Evolutionary conservation across 139 green algal genomes (phyloP), one percentile per base, ranked within the genome.

Genomic region (Chlorella ohadii): DNA sequence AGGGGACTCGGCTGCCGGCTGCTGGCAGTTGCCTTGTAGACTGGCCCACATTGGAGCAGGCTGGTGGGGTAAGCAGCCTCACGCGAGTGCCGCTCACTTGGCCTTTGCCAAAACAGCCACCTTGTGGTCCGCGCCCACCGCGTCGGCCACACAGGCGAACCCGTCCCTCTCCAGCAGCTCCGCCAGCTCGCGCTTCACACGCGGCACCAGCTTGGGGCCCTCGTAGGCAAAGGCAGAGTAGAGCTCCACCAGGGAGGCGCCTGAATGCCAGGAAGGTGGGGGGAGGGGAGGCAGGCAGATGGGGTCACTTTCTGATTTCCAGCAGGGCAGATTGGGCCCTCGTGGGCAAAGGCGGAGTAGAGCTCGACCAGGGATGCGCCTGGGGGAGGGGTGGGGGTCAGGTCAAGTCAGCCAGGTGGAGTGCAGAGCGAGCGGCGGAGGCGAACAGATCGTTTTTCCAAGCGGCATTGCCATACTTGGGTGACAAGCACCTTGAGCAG

Each of bases 191-290:
- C 80, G 85, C 86, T 99, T 99, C 34, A 99, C 92, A 1, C 84
- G 76, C 0, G 95, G 97, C 33, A 99, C 88, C 1, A 98, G 44
- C 23, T 86, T 89, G 11, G 97, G 95, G 0, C 97, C 97, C 51
- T 96, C 92, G 86, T 98, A 99, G 2, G 91, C 94, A 51, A 99
- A 85, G 11, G 90, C 88, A 0, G 97, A 98, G 91, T 99, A 99
- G 19, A 99, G 77, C 91, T 99, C 94, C 39, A 99, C 96, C 47
- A 99, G 87, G 33, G 88, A 95, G 5, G 97, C 97, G 9, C 97
- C 96, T 92, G 93, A 84, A 59, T 59, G 38, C 13, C 41, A 61
- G 56, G 44, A 4, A 64, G 23, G 47, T 28, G 59, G 15, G 23
- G 4, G 12, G 12, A 55, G n/a, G 56, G 56, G 33, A 51, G 13